Conservation (phyloP, 768 basidiomycete species). For the Trametes sanguinea region DNA sequence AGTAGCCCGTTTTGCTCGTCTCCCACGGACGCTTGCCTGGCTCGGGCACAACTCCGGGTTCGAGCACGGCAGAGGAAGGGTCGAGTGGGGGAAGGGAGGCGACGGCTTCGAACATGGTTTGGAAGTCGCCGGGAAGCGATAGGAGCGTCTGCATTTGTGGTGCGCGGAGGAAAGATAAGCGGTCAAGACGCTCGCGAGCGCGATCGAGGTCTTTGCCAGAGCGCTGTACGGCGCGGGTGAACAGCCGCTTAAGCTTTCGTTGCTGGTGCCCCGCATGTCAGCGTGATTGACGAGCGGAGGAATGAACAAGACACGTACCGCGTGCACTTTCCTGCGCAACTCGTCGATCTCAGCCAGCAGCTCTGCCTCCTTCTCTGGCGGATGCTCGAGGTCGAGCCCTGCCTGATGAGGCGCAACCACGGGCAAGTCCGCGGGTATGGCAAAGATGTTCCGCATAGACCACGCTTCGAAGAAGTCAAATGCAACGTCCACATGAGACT, state of each 20-base stretch:
- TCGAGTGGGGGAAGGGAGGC: conserved; percentile 47
- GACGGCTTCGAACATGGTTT: conserved; percentile 48
- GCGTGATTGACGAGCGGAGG: neutral
- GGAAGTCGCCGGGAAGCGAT: conserved; percentile 43
- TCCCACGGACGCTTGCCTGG: conserved; percentile 81
- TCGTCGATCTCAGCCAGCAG: conserved; percentile 69
- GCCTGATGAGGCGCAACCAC: conserved; percentile 78
- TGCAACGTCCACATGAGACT: conserved; percentile 85
- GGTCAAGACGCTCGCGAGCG: conserved; percentile 45
- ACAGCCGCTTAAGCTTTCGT: conserved; percentile 61
- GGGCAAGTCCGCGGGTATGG: conserved; percentile 66
- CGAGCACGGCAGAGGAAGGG: conserved; percentile 17
- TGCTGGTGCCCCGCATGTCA: conserved; percentile 44
- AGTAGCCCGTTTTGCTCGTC: conserved; percentile 69
- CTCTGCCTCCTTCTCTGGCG: conserved; percentile 54
- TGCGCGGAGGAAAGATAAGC: conserved; percentile 46
- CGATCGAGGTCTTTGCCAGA: conserved; percentile 49
- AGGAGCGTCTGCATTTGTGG: conserved; percentile 44
- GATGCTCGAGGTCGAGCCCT: conserved; percentile 63
- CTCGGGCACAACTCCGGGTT: conserved; percentile 37
- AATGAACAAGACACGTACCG: conserved; percentile 47
- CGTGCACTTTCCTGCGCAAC: conserved; percentile 64
- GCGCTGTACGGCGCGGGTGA: conserved; percentile 51
- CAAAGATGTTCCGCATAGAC: conserved; percentile 86
- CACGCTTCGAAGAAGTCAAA: conserved; percentile 93